Evolutionary conservation across 2,329 filamentous ascomycete genomes (phyloP).

Genomic region (Trichoderma polysporum): DNA sequence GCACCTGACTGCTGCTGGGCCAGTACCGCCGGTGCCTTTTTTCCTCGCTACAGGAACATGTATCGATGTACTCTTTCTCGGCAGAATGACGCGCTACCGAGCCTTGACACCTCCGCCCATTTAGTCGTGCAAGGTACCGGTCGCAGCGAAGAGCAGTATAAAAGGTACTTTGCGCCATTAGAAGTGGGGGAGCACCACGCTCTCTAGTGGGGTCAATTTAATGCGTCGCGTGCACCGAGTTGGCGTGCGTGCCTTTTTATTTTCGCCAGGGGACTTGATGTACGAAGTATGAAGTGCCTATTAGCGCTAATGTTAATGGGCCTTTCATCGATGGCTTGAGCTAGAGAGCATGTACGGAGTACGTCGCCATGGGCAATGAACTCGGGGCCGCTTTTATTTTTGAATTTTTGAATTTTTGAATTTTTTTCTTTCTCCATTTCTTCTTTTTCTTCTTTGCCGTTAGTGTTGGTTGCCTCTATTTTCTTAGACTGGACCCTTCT

Average conservation of each 20-base stretch:
- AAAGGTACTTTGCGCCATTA: background rate
- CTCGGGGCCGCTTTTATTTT: background rate
- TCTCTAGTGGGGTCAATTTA: conserved; percentile 11
- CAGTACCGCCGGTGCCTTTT: background rate
- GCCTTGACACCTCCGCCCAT: background rate
- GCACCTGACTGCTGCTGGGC: conserved; percentile 17
- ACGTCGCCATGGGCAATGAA: background rate
- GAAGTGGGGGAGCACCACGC: background rate
- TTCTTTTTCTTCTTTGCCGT: background rate
- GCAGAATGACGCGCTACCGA: conserved; percentile 20
- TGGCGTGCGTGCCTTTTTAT: conserved; percentile 15
- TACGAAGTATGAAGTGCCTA: too few relatives aligned
- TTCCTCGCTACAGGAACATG: background rate
- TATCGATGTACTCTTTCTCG: background rate
- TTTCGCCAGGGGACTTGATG: background rate
- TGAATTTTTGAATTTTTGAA: background rate
- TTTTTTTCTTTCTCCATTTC: background rate
- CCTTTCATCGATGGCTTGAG: background rate
- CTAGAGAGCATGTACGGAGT: background rate
- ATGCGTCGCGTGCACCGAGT: conserved; percentile 18
- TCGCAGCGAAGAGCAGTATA: background rate
- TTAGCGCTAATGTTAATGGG: too few relatives aligned
- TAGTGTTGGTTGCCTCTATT: background rate
- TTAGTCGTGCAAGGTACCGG: background rate
- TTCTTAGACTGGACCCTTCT: too few relatives aligned